These are phyloP conservation scores for Blastocystis sp. DNA, from an alignment of 352 stramenopile species.

Conservation along the genomic window DNA sequence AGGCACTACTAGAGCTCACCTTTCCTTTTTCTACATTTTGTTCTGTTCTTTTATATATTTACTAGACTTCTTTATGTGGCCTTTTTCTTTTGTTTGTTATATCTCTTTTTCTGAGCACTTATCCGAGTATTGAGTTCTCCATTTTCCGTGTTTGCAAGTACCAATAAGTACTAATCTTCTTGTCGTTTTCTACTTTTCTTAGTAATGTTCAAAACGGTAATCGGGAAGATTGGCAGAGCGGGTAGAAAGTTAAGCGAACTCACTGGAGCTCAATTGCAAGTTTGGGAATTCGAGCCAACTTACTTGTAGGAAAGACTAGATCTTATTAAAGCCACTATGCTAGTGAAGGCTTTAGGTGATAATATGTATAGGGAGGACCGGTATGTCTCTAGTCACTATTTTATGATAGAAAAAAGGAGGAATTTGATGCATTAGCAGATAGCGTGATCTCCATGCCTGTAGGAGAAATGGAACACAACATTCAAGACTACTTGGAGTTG, in stretches of 20 bases:
- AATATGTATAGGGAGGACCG: slow-evolving; percentile 26
- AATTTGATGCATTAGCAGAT: slow-evolving; percentile 29
- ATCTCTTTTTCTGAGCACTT: no score
- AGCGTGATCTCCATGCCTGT: slow-evolving; percentile 19
- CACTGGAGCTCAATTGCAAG: slow-evolving; percentile 31
- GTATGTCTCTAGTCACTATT: neutral
- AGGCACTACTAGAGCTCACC: neutral
- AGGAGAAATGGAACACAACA: slow-evolving; percentile 23
- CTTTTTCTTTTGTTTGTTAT: no score
- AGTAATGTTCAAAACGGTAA: slow-evolving; percentile 3
- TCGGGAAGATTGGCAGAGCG: slow-evolving; percentile 31
- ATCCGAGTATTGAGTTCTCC: neutral
- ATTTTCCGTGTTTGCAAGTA: neutral
- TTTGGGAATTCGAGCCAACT: neutral
- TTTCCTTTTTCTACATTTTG: neutral
- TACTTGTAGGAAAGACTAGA: slow-evolving; percentile 3
- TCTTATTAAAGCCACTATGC: slow-evolving; percentile 42
- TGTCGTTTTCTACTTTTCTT: neutral
- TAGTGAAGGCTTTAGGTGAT: slow-evolving; percentile 36
- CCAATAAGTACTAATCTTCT: neutral
- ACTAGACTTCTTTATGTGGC: no score
- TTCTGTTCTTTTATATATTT: neutral
- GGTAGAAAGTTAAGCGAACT: slow-evolving; percentile 42
- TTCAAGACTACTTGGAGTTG: slow-evolving; percentile 18
- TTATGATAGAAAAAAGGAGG: slow-evolving; percentile 34